Base-by-base conservation (phyloP, 164 flowering plant species). In the Macadamia tetraphylla region DNA sequence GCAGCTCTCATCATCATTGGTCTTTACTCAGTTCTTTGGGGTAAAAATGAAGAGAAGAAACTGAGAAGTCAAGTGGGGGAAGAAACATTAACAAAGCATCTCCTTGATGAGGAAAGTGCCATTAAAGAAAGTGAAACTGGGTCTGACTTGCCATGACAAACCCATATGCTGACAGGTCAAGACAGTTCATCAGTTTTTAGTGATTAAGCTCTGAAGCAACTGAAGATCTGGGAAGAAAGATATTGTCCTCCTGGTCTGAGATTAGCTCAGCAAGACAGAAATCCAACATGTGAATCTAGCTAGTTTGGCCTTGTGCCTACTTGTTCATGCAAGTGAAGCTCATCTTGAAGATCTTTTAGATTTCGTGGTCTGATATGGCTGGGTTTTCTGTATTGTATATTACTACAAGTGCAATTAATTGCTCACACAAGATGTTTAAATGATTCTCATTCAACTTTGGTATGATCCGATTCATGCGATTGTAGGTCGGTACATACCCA, bases 1-100 rank as follows among this genome's bases (percentile, higher is more conserved):
- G 88, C 91, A 65, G 61, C 83, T 53, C 76, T 86, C 48, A 89
- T 89, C 53, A 79, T 81, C 78, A 4, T 79, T 13, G 92, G 97
- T 13, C 84, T 88, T 1, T 91, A 87, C 78, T 67, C 74, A 43
- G 90, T 86, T 49, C 64, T 91, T 9, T 89, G 97, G 94, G 94
- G 97, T 6, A 87, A 91, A 79, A 76, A 68, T 31, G 74, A 82
- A 71, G 97, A 91, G 77, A 83, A 78, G 18, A 81, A 61, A 66
- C 42, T 72, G 40, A 76, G 52, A 71, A 70, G 32, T 30, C 76
- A 76, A 76, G 84, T 65, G 23, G 68, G 67, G n/a, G 82, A 85
- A 60, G 77, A 73, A 17, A 61, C 70, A 30, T 62, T 84, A 49
- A 80, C 75, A 31, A 78, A 81, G 75, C 82, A 66, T 67, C 85